Evolutionary conservation across 2,329 filamentous ascomycete species (phyloP).

Genomic region (Exutisphaerella laricina): DNA sequence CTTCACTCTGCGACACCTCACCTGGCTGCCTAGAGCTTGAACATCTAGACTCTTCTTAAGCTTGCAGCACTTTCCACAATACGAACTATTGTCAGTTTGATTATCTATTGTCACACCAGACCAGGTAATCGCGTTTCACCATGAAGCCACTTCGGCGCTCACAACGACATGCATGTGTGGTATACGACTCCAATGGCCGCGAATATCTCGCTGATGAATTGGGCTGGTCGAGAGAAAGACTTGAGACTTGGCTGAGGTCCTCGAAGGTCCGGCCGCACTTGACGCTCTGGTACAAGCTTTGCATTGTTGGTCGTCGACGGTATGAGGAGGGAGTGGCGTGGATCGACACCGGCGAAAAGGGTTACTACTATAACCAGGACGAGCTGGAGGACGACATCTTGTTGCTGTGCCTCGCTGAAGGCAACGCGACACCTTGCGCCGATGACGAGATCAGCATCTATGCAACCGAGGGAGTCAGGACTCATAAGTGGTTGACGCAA

Average conservation of each 20-base stretch:
- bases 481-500: conserved; percentile 18
- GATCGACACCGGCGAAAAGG: conserved; percentile 17
- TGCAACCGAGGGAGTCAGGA: conserved; percentile 8
- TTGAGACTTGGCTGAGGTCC: conserved; percentile 23
- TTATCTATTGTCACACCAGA: no score
- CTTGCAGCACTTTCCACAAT: no score
- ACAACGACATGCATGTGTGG: conserved; percentile 5
- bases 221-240: conserved; percentile 7
- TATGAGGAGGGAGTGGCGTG: conserved; percentile 21
- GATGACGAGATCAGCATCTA: conserved; percentile 3
- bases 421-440: conserved; percentile 1
- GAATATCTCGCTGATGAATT: conserved; percentile 20
- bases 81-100: no score
- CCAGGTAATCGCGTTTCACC: not conserved
- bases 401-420: conserved; percentile 21
- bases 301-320: conserved; percentile 12
- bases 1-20: not conserved
- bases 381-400: conserved; percentile 23
- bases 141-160: conserved; percentile 15
- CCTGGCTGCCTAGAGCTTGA: not conserved
- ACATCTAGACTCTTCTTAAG: no score
- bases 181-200: conserved; percentile 23
- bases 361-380: conserved; percentile 19
- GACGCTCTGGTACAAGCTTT: conserved; percentile 21
- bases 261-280: conserved; percentile 19